Evolutionary conservation across 2,329 filamentous ascomycete species (phyloP).

Genomic region (Penicillium olsonii): DNA sequence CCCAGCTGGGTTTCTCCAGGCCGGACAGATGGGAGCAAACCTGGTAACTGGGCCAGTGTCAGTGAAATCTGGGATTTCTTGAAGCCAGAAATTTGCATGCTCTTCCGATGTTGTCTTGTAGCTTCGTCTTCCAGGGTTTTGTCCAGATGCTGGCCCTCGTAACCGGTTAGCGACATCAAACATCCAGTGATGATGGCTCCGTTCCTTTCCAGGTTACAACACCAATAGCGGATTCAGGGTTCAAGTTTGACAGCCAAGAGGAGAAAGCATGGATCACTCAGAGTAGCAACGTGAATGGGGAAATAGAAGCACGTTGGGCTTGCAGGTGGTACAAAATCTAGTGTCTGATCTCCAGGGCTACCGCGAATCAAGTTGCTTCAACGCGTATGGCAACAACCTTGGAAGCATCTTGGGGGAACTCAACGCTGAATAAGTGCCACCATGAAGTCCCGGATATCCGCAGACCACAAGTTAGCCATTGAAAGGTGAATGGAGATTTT

Average conservation of each 20-base stretch:
- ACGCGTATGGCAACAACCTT: not conserved
- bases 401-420: not conserved
- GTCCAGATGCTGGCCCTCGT: no score
- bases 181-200: no score
- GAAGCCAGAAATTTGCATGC: no score
- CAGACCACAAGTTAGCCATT: no score
- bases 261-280: not conserved
- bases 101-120: no score
- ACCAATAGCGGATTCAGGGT: not conserved
- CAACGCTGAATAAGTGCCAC: not conserved
- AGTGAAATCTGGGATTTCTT: no score
- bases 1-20: no score
- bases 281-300: not conserved
- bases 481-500: no score
- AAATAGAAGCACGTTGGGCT: not conserved
- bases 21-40: not conserved
- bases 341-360: not conserved
- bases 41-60: not conserved
- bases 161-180: no score
- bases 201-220: no score
- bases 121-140: no score
- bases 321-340: not conserved
- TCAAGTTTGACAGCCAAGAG: not conserved
- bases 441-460: not conserved
- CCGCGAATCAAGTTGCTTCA: not conserved